A percentile compares a stretch with the other conserved stretches of the same genome.
These are phyloP conservation scores for Macrophomina tecta DNA, from an alignment of 2,329 filamentous ascomycete genomes.

Conservation along the genomic window DNA sequence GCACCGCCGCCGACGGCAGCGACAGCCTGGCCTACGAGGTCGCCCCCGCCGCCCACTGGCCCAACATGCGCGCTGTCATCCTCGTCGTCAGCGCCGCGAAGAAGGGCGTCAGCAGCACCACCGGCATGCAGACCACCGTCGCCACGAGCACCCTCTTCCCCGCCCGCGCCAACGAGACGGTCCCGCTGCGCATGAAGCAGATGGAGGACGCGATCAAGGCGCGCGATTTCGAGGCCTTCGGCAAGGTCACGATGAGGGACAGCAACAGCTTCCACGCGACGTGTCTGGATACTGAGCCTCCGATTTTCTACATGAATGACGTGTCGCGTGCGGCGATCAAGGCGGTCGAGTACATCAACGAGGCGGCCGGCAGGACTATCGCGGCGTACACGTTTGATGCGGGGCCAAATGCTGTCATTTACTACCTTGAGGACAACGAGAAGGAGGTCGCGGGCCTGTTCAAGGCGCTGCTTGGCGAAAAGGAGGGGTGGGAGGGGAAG, in stretches of 20 bases:
- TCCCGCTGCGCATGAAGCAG: conserved; percentile 79
- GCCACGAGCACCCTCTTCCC: conserved; percentile 87
- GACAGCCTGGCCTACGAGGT: conserved; percentile 91
- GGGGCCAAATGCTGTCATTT: conserved; percentile 94
- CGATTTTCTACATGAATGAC: conserved; percentile 99
- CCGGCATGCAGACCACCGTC: conserved; percentile 97
- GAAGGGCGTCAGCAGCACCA: conserved; percentile 91
- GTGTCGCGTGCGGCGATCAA: conserved; percentile 85
- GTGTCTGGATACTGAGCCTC: conserved; percentile 92
- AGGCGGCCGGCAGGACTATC: conserved; percentile 75
- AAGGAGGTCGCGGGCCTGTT: conserved; percentile 77
- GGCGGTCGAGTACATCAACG: conserved; percentile 88
- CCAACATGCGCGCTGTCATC: conserved; percentile 89
- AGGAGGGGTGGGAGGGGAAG: conserved; percentile 73
- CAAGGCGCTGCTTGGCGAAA: conserved; percentile 66
- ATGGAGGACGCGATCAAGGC: conserved; percentile 83
- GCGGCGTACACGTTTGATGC: conserved; percentile 98
- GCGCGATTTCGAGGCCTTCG: conserved; percentile 85
- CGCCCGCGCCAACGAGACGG: conserved; percentile 74
- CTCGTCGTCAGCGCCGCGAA: conserved; percentile 92
- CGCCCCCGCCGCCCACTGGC: conserved; percentile 89
- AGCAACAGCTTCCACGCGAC: conserved; percentile 97
- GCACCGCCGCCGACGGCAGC: conserved; percentile 74
- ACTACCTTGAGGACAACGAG: conserved; percentile 84
- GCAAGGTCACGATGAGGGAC: conserved; percentile 91